A percentile compares a stretch with the other conserved stretches of the same genome.
These are phyloP conservation scores for Fusarium palustre DNA, from an alignment of 2,329 filamentous ascomycete genomes.

Conservation along the genomic window DNA sequence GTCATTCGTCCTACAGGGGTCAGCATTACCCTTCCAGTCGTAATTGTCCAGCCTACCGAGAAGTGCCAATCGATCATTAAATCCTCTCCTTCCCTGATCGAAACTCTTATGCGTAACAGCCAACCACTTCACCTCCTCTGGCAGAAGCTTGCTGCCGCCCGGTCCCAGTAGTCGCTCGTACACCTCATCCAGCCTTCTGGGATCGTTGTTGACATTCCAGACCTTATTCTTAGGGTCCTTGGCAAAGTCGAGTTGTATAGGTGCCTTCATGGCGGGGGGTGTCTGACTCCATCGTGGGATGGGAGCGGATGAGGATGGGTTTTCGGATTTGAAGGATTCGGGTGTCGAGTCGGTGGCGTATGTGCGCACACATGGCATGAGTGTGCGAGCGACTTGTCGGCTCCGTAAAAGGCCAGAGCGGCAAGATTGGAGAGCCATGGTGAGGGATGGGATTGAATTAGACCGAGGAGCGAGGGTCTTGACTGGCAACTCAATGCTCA, in stretches of 20 bases:
- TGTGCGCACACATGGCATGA: slow-evolving; percentile 45
- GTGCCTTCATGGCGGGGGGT: slow-evolving; percentile 75
- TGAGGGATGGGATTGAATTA: slow-evolving; percentile 22
- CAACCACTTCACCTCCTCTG: slow-evolving; percentile 95
- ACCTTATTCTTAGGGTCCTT: slow-evolving; percentile 64
- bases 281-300: slow-evolving; percentile 77
- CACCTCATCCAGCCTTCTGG: slow-evolving; percentile 78
- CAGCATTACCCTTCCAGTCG: slow-evolving; percentile 10
- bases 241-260: slow-evolving; percentile 70
- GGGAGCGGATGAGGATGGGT: slow-evolving; percentile 16
- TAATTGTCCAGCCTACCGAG: slow-evolving; percentile 69
- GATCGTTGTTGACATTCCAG: slow-evolving; percentile 81
- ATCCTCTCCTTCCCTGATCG: slow-evolving; percentile 92
- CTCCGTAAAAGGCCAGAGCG: slow-evolving; percentile 48
- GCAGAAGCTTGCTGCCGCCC: slow-evolving; percentile 77
- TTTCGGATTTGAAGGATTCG: slow-evolving; percentile 45
- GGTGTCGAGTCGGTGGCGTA: slow-evolving; percentile 48
- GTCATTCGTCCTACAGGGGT: slow-evolving; percentile 51
- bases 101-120: slow-evolving; percentile 98
- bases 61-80: slow-evolving; percentile 93
- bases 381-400: slow-evolving; percentile 39
- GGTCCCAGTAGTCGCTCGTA: slow-evolving; percentile 81
- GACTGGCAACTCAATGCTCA: slow-evolving; percentile 8
- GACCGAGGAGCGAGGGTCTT: slow-evolving; percentile 7
- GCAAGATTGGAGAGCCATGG: slow-evolving; percentile 53